Evolutionary conservation across 495 filamentous ascomycete species (phyloP), one percentile per base, ranked within the genome.

Genomic region (Diplogelasinospora grovesii): DNA sequence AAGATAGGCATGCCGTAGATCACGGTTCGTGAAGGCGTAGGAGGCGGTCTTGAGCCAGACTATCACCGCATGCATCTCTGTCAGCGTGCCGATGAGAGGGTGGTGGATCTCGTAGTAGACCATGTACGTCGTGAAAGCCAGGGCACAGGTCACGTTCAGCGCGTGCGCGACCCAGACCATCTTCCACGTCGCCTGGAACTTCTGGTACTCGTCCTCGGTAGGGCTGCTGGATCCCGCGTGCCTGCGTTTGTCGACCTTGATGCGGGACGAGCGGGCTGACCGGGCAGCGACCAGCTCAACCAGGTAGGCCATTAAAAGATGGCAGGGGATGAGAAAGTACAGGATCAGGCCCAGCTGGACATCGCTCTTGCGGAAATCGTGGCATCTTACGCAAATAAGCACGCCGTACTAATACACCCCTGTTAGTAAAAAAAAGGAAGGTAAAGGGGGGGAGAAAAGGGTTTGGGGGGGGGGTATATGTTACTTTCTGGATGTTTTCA

Each of bases 401-500:
- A 97, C 86, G 18, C 89, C 89, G 57, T 96, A 96, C 83, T 92
- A 53, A 23, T 49, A 55, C 56, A 42, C 60, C 53, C 38, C 16
- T 14, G 30, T 41, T 43, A 41, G 42, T 25, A 29, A 34, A n/a
- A 15, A 11, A 24, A 25, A 29, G 11, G 20, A n/a, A 4, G 15
- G 31, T 14, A 33, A 21, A 19, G 8, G 30, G 43, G 65, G 50
- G 51, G 29, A 2, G 26, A 3, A 7, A 29, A n/a, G n/a, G n/a
- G n/a, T n/a, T n/a, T n/a, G n/a, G n/a, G n/a, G n/a, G n/a, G n/a
- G n/a, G n/a, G n/a, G n/a, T n/a, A n/a, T n/a, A n/a, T n/a, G n/a
- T n/a, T n/a, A 87, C 88, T 73, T 98, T 98, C 70, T 89, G 85
- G 52, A 86, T 94, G 53, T 98, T 98, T 67, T 97, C 92, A 51